Percentiles rank a stretch among this genome's conserved stretches.
phyloP scores from a whole-genome alignment of 1,284 basidiomycete genomes.

The Ceratobasidium theobromae region DNA sequence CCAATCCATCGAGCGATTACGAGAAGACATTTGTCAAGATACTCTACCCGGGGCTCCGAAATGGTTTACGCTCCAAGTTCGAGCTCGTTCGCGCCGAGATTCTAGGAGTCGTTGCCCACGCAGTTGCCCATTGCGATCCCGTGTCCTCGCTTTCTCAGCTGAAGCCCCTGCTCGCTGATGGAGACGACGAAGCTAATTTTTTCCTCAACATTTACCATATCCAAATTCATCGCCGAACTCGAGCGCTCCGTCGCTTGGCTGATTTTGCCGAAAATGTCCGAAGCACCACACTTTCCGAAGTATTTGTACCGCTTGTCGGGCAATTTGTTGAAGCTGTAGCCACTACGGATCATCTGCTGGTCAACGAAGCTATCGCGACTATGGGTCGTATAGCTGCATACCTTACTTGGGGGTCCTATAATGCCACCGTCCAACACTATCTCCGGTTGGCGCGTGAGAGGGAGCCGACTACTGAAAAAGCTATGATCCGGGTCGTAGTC shows the following conservation, averaged over 20 bases:
- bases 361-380: conserved; percentile 84
- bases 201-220: conserved; percentile 97
- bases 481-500: conserved; percentile 86
- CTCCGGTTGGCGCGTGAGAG: conserved; percentile 72
- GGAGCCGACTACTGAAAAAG: conserved; percentile 67
- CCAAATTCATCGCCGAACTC: conserved; percentile 86
- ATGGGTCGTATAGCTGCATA: conserved; percentile 74
- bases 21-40: conserved; percentile 63
- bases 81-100: conserved; percentile 91
- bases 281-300: conserved; percentile 73
- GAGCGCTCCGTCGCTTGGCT: conserved; percentile 84
- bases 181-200: conserved; percentile 95
- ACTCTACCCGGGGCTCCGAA: conserved; percentile 82
- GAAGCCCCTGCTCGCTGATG: conserved; percentile 77
- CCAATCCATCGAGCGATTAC: conserved; percentile 1
- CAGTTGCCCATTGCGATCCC: conserved; percentile 66
- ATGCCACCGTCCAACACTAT: conserved; percentile 79
- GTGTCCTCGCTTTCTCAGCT: conserved; percentile 73
- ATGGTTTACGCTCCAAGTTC: conserved; percentile 73
- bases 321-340: conserved; percentile 75
- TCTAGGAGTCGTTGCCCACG: conserved; percentile 76
- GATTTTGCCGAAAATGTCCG: conserved; percentile 72
- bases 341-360: conserved; percentile 84
- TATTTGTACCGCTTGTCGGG: conserved; percentile 85
- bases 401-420: conserved; percentile 85